Evolutionary conservation across 768 basidiomycete genomes (phyloP).

Genomic region (Macrolepiota dolichaula): DNA sequence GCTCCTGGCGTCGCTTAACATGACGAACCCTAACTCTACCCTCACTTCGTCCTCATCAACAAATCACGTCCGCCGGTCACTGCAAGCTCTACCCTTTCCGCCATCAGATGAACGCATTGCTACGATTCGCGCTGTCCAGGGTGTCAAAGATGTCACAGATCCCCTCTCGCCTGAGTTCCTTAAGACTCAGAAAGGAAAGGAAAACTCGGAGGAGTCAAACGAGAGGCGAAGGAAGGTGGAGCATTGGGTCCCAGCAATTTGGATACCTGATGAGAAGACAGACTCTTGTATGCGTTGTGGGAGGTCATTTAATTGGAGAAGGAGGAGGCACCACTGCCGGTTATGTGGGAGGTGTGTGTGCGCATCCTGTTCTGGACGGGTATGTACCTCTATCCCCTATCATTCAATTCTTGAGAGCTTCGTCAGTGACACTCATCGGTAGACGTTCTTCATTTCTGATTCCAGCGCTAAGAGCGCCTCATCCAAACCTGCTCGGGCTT

Average conservation of each 20-base stretch:
- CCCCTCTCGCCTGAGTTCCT: conserved; percentile 12
- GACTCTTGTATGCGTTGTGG: conserved; percentile 84
- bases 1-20: conserved; percentile 65
- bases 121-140: conserved; percentile 22
- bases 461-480: conserved; percentile 36
- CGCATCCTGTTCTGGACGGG: conserved; percentile 76
- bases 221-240: conserved; percentile 58
- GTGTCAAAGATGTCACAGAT: conserved; percentile 6
- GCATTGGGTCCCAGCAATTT: conserved; percentile 87
- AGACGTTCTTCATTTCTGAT: conserved; percentile 86
- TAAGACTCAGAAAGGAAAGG: conserved; percentile 15
- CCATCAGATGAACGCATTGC: conserved; percentile 47
- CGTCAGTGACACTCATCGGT: not conserved
- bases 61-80: conserved; percentile 65
- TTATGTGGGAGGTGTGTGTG: conserved; percentile 87
- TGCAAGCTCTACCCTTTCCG: conserved; percentile 71
- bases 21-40: conserved; percentile 76
- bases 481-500: conserved; percentile 69
- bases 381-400: conserved; percentile 28
- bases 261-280: conserved; percentile 89
- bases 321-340: conserved; percentile 83
- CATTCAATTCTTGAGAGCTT: conserved; percentile 1
- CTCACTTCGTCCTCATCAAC: conserved; percentile 76
- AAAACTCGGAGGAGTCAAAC: conserved; percentile 17
- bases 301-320: conserved; percentile 69